A percentile compares a stretch with the other conserved stretches of the same genome.
Conservation (phyloP, 352 stramenopile genomes). For the Stramenopiles sp. region DNA sequence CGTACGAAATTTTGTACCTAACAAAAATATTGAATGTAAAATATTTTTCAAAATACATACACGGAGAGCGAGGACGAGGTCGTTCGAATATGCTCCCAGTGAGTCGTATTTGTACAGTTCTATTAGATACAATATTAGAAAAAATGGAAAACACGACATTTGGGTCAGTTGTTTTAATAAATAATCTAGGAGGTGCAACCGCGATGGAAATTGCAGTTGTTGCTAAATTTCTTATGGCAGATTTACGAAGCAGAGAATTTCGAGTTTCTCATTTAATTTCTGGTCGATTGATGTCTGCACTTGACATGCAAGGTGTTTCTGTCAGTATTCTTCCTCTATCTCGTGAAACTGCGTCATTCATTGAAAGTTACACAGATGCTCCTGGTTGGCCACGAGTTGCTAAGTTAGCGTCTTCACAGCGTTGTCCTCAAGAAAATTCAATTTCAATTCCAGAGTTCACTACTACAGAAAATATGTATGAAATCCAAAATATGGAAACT, state of each 20-base stretch:
- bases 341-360: no score
- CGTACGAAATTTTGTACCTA: no score
- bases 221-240: slow-evolving; percentile 26
- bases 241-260: slow-evolving; percentile 19
- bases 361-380: no score
- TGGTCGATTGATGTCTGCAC: slow-evolving; percentile 68
- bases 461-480: no score
- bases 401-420: no score
- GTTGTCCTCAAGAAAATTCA: no score
- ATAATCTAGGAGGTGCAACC: slow-evolving; percentile 64
- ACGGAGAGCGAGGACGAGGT: not conserved
- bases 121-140: not conserved
- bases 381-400: no score
- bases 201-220: slow-evolving; percentile 75
- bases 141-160: slow-evolving; percentile 9
- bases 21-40: no score
- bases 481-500: no score
- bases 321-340: slow-evolving; percentile 19
- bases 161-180: slow-evolving; percentile 47
- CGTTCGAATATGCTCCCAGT: not conserved
- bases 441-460: no score
- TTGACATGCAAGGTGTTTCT: slow-evolving; percentile 79
- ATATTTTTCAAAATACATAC: no score
- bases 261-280: slow-evolving; percentile 38
- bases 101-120: not conserved